Evolutionary conservation across 176 grass and related monocot genomes (phyloP).

Genomic region (Oryza glaberrima): DNA sequence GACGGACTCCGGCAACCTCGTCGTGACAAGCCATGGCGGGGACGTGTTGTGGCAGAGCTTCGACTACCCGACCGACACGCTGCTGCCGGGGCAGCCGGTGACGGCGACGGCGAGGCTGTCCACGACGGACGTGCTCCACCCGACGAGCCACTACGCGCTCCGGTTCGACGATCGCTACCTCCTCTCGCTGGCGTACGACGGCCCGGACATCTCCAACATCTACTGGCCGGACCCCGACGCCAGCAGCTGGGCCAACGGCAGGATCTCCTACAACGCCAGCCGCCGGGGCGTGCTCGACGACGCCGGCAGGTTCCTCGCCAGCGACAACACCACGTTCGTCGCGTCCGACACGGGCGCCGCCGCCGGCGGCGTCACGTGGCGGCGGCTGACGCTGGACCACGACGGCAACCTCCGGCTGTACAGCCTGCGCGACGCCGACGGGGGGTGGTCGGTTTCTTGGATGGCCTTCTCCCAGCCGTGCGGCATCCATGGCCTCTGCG

Average conservation of each 20-base stretch:
- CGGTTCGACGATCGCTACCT: conserved; percentile 31
- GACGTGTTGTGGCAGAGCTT: conserved; percentile 43
- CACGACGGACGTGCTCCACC: conserved; percentile 26
- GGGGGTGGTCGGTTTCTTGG: conserved; percentile 34
- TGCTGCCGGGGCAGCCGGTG: conserved; percentile 37
- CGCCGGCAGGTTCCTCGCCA: conserved; percentile 32
- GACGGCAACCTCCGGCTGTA: conserved; percentile 43
- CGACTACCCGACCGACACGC: conserved; percentile 28
- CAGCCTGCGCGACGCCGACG: conserved; percentile 10
- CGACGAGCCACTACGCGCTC: conserved; percentile 35
- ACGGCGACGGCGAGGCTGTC: conserved; percentile 28
- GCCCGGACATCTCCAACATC: conserved; percentile 40
- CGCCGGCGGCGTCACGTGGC: background rate
- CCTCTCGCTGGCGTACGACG: conserved; percentile 33
- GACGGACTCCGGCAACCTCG: conserved; percentile 32
- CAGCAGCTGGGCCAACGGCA: conserved; percentile 35
- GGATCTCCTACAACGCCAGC: conserved; percentile 40
- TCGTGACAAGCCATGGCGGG: conserved; percentile 8
- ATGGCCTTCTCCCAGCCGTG: conserved; percentile 35
- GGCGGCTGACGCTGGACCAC: conserved; percentile 36
- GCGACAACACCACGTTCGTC: conserved; percentile 40
- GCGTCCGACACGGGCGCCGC: conserved; percentile 35
- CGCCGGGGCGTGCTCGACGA: conserved; percentile 37
- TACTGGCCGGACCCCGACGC: conserved; percentile 46
- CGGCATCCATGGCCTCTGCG: conserved; percentile 47